Base-by-base conservation (phyloP, 2,329 filamentous ascomycete species). In the Fusarium sp. region DNA sequence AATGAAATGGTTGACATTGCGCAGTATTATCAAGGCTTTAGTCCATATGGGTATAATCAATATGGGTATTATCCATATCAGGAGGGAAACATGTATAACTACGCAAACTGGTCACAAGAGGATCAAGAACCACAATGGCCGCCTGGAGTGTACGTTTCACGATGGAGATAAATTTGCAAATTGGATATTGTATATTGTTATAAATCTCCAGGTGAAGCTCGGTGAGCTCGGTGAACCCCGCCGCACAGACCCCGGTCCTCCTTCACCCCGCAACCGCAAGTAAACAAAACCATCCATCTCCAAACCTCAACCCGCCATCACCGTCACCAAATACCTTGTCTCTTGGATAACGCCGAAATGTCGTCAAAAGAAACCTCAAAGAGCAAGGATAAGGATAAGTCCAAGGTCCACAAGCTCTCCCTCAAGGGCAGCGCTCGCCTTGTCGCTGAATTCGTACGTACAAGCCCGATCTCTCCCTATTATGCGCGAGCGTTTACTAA, bases 351-450 rank as follows among this genome's bases (percentile, higher is more conserved):
- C 34, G 40, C 39, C 7, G 44, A 42, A 50, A 75, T 75, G 74
- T 69, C 73, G 22, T 73, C 74, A 39, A 75, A 74, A 43, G 74
- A 73, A 29, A 36, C 65, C 7, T 65, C 72, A 5, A 69, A 67
- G 59, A 59, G 44, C 5, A 73, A 68, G 59, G 64, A 83, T 45
- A 88, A 87, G 76, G 85, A 88, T 72, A 93, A 93, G 73, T 91
- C 92, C 69, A 97, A 97, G 79, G 88, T 93, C 60, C 95, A 99
- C 82, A 98, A 97, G 83, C 86, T 99, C 63, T 91, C 93, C 34
- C 83, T 97, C 62, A 94, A 93, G 78, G 92, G 91, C 79, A 86
- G 80, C 69, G 87, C 92, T 35, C 96, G 94, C 78, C 86, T 96
- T 34, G 93, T 98, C 55, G 91, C 94, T 40, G 95, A 99, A 81